Percentiles rank a stretch among this genome's conserved stretches.
These are phyloP conservation scores for Cladophialophora bantiana DNA, from an alignment of 2,329 filamentous ascomycete genomes.

Conservation along the genomic window DNA sequence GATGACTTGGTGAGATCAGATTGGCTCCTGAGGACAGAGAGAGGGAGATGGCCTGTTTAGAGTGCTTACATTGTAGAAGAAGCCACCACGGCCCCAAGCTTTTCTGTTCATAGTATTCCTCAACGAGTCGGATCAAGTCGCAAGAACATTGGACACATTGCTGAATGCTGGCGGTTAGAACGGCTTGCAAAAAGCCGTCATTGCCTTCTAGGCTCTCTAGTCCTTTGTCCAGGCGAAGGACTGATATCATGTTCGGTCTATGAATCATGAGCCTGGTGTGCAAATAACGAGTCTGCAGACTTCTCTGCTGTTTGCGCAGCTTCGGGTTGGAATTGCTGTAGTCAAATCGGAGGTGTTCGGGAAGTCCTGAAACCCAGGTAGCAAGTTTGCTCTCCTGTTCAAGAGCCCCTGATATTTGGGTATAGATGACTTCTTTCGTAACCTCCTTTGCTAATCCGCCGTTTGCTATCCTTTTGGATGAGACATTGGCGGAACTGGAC, in stretches of 20 bases:
- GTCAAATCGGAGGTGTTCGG: neutral
- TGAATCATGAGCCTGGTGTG: constrained; percentile 20
- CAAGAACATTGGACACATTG: neutral
- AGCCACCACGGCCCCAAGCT: constrained; percentile 15
- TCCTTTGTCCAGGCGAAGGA: neutral
- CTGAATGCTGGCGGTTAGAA: too few species aligned
- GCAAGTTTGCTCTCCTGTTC: constrained; percentile 20
- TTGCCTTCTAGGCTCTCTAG: too few species aligned
- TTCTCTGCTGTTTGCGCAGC: constrained; percentile 16
- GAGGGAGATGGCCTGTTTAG: neutral
- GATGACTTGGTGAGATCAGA: neutral
- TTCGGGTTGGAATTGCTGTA: neutral
- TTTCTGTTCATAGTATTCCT: constrained; percentile 13
- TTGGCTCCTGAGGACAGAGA: neutral
- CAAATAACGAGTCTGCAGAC: constrained; percentile 17
- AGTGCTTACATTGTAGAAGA: constrained; percentile 9
- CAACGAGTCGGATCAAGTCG: constrained; percentile 2
- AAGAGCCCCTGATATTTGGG: constrained; percentile 12
- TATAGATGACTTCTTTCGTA: constrained; percentile 13
- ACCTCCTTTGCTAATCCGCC: neutral
- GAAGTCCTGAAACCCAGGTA: constrained; percentile 3
- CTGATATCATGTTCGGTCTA: constrained; percentile 8
- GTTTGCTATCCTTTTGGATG: too few species aligned
- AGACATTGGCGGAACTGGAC: too few species aligned
- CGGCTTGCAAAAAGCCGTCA: too few species aligned